A percentile compares a stretch with the other conserved stretches of the same genome.
Evolutionary conservation across 2,329 filamentous ascomycete genomes (phyloP).

Genomic region (Neofusicoccum umdonicola): DNA sequence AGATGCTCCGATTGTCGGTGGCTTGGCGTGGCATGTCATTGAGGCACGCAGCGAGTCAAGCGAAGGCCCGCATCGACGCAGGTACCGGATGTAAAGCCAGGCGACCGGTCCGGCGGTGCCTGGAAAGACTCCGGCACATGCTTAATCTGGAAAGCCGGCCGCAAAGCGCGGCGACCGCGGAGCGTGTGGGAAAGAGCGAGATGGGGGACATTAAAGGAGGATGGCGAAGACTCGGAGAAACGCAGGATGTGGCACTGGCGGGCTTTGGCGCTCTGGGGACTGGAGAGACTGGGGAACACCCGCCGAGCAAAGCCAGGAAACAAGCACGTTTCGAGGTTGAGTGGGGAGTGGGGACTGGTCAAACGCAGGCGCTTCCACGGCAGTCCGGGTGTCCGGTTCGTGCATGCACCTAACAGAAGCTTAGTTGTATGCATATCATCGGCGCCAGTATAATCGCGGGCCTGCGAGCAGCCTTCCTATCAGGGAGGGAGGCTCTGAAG

Average conservation of each 20-base stretch:
- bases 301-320: not conserved
- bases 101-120: not conserved
- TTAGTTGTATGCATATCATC: not conserved
- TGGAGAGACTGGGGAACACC: not conserved
- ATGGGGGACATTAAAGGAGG: not conserved
- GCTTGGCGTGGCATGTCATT: not conserved
- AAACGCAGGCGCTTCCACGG: not conserved
- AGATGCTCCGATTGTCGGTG: constrained; percentile 1
- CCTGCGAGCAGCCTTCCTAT: not conserved
- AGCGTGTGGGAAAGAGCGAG: not conserved
- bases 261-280: not conserved
- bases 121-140: not conserved
- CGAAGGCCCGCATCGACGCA: not conserved
- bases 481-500: not conserved
- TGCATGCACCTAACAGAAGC: not conserved
- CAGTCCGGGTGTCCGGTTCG: not conserved
- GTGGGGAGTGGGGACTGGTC: not conserved
- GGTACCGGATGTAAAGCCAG: not conserved
- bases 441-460: not conserved
- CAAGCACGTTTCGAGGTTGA: not conserved
- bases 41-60: not conserved
- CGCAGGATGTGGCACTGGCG: not conserved
- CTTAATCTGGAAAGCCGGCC: constrained; percentile 1
- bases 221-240: not conserved
- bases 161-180: not conserved